phyloP scores from a whole-genome alignment of 140 eudicot species.

The Anethum foeniculum region DNA sequence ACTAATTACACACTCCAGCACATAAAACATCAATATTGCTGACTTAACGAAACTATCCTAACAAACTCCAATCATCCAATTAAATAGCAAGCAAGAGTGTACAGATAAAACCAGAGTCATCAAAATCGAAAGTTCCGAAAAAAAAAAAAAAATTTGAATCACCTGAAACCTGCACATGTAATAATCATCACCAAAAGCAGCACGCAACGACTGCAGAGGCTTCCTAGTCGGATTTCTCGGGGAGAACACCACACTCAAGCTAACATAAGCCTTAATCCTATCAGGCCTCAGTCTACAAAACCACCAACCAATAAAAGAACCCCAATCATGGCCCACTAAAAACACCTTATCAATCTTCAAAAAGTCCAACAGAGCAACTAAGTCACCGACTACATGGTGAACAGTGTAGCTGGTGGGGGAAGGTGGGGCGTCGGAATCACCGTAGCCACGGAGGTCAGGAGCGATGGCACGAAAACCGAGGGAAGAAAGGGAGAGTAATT shows the following conservation, averaged over 20 bases:
- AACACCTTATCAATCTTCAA: not conserved
- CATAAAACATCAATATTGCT: not conserved
- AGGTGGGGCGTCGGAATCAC: conserved; percentile 42
- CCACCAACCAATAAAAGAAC: conserved; percentile 9
- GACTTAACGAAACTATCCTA: not conserved
- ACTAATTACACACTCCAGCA: not conserved
- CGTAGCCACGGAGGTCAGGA: conserved; percentile 83
- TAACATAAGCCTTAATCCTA: conserved; percentile 8
- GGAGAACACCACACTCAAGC: conserved; percentile 6
- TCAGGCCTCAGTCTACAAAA: conserved; percentile 5
- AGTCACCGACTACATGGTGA: conserved; percentile 49
- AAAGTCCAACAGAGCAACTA: conserved; percentile 36
- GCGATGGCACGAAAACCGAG: conserved; percentile 75
- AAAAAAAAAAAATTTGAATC: not conserved
- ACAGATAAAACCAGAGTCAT: not conserved
- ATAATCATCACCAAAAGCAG: conserved; percentile 12
- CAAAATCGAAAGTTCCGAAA: not conserved
- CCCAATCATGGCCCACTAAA: conserved; percentile 13
- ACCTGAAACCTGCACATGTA: conserved; percentile 13
- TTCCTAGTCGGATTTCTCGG: not conserved
- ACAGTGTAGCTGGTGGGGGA: conserved; percentile 33
- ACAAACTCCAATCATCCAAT: not conserved
- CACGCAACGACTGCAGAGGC: not conserved
- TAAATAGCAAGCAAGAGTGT: not conserved
- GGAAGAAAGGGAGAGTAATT: conserved; percentile 44